phyloP scores from a whole-genome alignment of 2,329 filamentous ascomycete genomes.

The Cladobotryum protrusum region DNA sequence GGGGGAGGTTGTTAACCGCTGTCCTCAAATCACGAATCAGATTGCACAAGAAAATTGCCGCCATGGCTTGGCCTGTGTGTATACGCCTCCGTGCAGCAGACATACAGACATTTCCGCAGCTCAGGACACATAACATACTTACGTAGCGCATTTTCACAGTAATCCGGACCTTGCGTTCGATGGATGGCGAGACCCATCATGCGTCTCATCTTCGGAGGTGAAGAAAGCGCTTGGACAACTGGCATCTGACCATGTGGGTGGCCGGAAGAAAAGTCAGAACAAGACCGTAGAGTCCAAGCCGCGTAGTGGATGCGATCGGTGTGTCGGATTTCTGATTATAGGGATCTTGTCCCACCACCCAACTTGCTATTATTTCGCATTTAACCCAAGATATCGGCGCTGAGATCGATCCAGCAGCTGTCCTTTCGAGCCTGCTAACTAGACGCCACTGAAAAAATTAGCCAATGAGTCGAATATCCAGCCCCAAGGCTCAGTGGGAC shows the following conservation, averaged over 20 bases:
- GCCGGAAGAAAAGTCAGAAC: background rate
- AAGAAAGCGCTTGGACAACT: too few species aligned
- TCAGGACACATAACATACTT: too few species aligned
- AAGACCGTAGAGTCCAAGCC: background rate
- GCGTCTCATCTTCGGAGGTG: too few species aligned
- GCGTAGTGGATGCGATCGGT: background rate
- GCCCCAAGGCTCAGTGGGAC: background rate
- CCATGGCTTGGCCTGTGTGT: too few species aligned
- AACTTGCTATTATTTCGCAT: background rate
- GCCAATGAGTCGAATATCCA: slow-evolving; percentile 4
- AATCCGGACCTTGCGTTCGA: too few species aligned
- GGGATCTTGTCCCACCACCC: background rate
- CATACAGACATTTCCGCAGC: too few species aligned
- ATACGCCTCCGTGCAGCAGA: too few species aligned
- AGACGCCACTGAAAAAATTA: background rate
- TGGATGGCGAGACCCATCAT: too few species aligned
- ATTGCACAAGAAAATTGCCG: too few species aligned
- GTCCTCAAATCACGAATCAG: too few species aligned
- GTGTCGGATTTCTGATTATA: background rate
- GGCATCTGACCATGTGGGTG: background rate
- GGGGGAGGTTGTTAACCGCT: too few species aligned
- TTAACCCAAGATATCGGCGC: background rate
- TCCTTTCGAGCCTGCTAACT: background rate
- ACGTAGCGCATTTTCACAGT: too few species aligned
- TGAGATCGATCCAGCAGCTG: slow-evolving; percentile 3